phyloP scores from a whole-genome alignment of 192 early-diverging fungal species.

The Physocladia obscura region DNA sequence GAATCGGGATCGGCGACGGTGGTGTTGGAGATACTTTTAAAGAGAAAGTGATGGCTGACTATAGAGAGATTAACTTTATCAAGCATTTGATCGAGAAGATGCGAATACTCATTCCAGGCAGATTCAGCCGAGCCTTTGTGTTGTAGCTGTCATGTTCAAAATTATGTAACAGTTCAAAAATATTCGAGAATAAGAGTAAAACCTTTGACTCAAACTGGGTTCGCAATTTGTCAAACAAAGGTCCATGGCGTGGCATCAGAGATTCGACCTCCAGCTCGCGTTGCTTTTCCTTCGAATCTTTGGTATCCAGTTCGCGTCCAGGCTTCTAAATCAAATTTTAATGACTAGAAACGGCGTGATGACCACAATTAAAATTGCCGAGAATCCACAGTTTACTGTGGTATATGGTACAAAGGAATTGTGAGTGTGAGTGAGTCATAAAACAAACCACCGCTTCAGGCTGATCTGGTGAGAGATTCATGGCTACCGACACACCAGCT shows the following conservation, averaged over 20 bases:
- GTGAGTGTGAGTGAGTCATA: too few species aligned
- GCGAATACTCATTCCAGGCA: conserved; percentile 18
- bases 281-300: too few species aligned
- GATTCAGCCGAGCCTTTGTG: conserved; percentile 13
- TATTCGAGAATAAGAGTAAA: neutral
- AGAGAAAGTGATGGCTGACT: conserved; percentile 21
- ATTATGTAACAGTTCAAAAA: neutral
- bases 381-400: too few species aligned
- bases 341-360: too few species aligned
- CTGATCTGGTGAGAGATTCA: too few species aligned
- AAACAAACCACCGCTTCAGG: too few species aligned
- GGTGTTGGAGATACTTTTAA: conserved; percentile 9
- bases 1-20: neutral
- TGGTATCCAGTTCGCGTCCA: too few species aligned
- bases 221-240: conserved; percentile 9
- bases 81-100: conserved; percentile 14
- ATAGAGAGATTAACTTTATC: conserved; percentile 16
- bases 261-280: too few species aligned
- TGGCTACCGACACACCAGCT: too few species aligned
- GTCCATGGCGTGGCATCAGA: neutral
- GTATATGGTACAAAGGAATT: too few species aligned
- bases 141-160: neutral
- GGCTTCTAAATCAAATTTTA: too few species aligned
- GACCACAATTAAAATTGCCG: too few species aligned
- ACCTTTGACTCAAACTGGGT: conserved; percentile 26